These are phyloP conservation scores for Chaetomium strumarium DNA, from an alignment of 2,329 filamentous ascomycete species.

Conservation along the genomic window DNA sequence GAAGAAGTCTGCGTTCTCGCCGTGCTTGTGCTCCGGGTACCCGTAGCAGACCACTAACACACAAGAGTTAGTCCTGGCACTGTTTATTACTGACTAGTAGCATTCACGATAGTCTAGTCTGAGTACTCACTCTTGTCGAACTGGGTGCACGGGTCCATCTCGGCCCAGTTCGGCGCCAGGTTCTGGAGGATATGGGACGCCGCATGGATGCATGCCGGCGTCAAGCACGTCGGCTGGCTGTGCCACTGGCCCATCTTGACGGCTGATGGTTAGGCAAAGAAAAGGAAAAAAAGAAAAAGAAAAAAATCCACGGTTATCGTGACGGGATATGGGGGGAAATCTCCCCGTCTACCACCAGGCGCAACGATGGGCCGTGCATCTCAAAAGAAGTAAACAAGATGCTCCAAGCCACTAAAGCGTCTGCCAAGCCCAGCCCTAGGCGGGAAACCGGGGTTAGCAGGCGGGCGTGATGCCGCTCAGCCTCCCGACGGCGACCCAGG, in stretches of 20 bases:
- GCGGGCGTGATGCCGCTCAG: background rate
- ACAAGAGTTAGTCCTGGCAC: background rate
- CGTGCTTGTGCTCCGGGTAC: background rate
- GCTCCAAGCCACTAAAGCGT: background rate
- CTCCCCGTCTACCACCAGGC: background rate
- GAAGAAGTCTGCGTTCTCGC: background rate
- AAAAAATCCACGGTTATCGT: background rate
- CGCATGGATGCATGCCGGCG: constrained; percentile 57
- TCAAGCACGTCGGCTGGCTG: constrained; percentile 40
- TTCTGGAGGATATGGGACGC: constrained; percentile 48
- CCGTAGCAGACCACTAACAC: constrained; percentile 16
- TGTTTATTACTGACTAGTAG: no score
- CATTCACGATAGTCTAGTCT: no score
- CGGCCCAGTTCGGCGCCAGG: constrained; percentile 52
- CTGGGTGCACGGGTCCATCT: constrained; percentile 61
- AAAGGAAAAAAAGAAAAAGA: background rate
- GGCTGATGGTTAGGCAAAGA: background rate
- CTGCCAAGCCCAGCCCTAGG: background rate
- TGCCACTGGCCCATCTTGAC: constrained; percentile 19
- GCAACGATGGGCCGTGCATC: background rate
- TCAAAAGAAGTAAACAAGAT: constrained; percentile 1
- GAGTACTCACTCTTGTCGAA: constrained; percentile 50
- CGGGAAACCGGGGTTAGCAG: background rate
- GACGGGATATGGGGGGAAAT: background rate
- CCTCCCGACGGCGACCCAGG: background rate